Evolutionary conservation across 1,139 yeast genomes (phyloP).

Genomic region (Spencermartinsiella ligniputridi): DNA sequence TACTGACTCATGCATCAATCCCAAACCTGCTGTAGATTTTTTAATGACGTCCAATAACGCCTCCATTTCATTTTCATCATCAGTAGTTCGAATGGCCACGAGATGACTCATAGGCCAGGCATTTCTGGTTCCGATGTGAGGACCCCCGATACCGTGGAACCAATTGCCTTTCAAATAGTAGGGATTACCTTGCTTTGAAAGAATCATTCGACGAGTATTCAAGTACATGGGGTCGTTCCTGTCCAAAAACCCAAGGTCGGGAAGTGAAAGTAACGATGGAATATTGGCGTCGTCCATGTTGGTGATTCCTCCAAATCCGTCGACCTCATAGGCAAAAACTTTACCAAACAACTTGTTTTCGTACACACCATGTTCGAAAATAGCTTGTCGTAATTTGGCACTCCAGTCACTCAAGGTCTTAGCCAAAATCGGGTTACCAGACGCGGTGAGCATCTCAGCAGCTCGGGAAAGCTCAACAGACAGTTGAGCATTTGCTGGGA

Average conservation of each 20-base stretch:
- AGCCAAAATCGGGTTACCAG: slow-evolving; percentile 25
- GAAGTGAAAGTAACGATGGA: slow-evolving; percentile 76
- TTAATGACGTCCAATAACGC: slow-evolving; percentile 48
- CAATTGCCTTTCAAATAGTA: slow-evolving; percentile 59
- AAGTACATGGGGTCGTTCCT: slow-evolving; percentile 57
- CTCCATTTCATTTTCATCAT: slow-evolving; percentile 64
- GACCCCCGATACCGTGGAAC: slow-evolving; percentile 84
- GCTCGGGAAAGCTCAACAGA: slow-evolving; percentile 53
- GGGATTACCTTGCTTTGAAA: slow-evolving; percentile 70
- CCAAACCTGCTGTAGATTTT: slow-evolving; percentile 64
- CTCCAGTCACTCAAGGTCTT: slow-evolving; percentile 39
- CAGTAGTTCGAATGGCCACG: slow-evolving; percentile 67
- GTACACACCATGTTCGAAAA: slow-evolving; percentile 58
- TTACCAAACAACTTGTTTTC: slow-evolving; percentile 66
- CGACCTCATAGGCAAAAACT: slow-evolving; percentile 85
- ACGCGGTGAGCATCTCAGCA: slow-evolving; percentile 24
- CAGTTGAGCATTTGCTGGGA: slow-evolving; percentile 84
- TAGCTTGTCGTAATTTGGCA: slow-evolving; percentile 47
- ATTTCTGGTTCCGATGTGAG: slow-evolving; percentile 73
- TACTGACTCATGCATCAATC: slow-evolving; percentile 81
- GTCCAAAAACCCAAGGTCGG: slow-evolving; percentile 67
- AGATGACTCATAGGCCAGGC: slow-evolving; percentile 92
- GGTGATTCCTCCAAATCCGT: slow-evolving; percentile 72
- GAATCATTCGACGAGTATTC: slow-evolving; percentile 74
- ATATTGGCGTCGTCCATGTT: slow-evolving; percentile 91